Conservation (phyloP, 2,329 filamentous ascomycete genomes). For the Teratosphaeria nubilosa region DNA sequence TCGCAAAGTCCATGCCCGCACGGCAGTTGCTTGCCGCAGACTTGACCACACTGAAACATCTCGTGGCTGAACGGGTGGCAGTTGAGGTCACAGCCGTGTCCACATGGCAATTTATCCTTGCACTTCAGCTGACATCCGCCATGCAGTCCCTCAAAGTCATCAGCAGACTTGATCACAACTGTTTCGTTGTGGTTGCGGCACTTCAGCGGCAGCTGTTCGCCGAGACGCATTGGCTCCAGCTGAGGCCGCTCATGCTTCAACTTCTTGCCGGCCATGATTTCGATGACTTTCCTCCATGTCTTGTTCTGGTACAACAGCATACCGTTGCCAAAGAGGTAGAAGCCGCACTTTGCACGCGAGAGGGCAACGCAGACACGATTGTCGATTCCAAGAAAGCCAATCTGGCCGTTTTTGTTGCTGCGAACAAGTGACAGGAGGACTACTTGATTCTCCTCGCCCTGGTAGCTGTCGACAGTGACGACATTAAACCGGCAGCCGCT, state of each 20-base stretch:
- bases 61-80: conserved; percentile 43
- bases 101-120: conserved; percentile 35
- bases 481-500: conserved; percentile 44
- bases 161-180: conserved; percentile 28
- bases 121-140: conserved; percentile 47
- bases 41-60: conserved; percentile 16
- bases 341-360: conserved; percentile 62
- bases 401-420: conserved; percentile 46
- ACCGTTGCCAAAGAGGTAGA: conserved; percentile 78
- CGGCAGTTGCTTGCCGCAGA: conserved; percentile 16
- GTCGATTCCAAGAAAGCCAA: conserved; percentile 64
- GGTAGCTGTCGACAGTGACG: conserved; percentile 77
- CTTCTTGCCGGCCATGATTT: conserved; percentile 17
- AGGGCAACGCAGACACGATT: conserved; percentile 55
- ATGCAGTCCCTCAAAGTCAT: conserved; percentile 44
- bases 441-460: conserved; percentile 83
- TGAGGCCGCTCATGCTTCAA: conserved; percentile 8
- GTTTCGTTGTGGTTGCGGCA: conserved; percentile 19
- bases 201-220: conserved; percentile 12
- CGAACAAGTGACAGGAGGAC: conserved; percentile 72
- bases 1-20: conserved; percentile 31
- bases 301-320: conserved; percentile 32
- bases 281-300: conserved; percentile 19
- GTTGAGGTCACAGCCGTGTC: conserved; percentile 41
- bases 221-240: conserved; percentile 14